Evolutionary conservation across 495 filamentous ascomycete genomes (phyloP), one percentile per base, ranked within the genome.

Genomic region (Umbilicaria muhlenbergii): DNA sequence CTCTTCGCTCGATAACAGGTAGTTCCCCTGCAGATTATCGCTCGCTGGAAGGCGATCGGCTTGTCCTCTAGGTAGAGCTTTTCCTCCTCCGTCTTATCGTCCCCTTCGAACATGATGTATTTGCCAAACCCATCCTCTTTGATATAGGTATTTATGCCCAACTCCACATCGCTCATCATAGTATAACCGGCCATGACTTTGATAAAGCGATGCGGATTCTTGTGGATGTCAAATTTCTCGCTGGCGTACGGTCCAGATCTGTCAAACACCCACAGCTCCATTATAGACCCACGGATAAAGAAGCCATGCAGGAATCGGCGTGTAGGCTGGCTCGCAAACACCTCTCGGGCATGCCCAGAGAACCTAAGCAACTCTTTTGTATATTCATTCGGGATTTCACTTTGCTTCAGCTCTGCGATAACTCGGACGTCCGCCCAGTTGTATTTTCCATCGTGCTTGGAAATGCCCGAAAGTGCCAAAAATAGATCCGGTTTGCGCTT

Each of bases 211-310:
- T 55, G 24, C 11, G 56, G 58, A 19, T 62, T 46, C 43, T 58
- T 38, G 37, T 50, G 55, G 43, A 66, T 46, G 51, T 67, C 49
- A 42, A 67, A 58, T 38, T 47, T n/a, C 15, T 53, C 56, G 42
- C 54, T 52, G 44, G 59, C 57, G 49, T 65, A 68, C 35, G 52
- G 45, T 33, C 65, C 65, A 37, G 63, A 64, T 42, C 65, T 53
- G 51, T 66, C 63, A 53, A 65, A 66, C 16, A 62, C 57, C 65
- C 62, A 66, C 41, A 57, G 47, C 48, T 65, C 60, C 35, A 64
- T 48, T 14, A 51, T 36, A 7, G 55, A 49, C 32, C 56, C 59
- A 43, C 53, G 48, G 41, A 67, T 54, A 36, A 51, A 55, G 38
- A 65, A 65, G 41, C 54, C 60, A 49, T 65, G 61, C 24, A 66